Conservation (phyloP, 129 eudicot genomes). For the Tagetes patula region DNA sequence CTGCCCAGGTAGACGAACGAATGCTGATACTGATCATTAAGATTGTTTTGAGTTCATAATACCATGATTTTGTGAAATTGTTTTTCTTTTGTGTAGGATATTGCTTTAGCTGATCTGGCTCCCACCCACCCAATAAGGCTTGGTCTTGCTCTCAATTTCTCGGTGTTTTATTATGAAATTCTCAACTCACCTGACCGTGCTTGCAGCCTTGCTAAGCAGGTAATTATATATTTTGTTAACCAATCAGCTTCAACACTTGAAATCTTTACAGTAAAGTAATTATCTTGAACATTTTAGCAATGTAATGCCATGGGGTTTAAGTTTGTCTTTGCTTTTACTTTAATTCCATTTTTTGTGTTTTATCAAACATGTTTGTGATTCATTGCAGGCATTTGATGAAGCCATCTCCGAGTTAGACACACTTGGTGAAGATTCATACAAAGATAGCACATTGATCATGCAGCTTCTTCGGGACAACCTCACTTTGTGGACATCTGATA, state of each 20-base stretch:
- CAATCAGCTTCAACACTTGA: not conserved
- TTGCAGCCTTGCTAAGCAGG: constrained; percentile 37
- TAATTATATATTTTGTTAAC: not conserved
- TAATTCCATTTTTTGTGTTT: not conserved
- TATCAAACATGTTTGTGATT: not conserved
- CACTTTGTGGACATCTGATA: constrained; percentile 34
- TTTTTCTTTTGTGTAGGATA: constrained; percentile 11
- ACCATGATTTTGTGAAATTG: not conserved
- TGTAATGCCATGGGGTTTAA: not conserved
- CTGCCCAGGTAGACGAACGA: constrained; percentile 25
- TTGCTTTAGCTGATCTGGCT: constrained; percentile 30
- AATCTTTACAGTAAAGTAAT: not conserved
- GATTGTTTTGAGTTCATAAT: not conserved
- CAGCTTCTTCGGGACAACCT: constrained; percentile 64
- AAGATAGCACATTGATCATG: constrained; percentile 93
- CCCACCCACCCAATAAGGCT: constrained; percentile 35
- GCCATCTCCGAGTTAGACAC: constrained; percentile 91
- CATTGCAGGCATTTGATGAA: constrained; percentile 78
- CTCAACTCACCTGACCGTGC: constrained; percentile 33
- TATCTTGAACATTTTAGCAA: not conserved
- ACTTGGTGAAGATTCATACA: constrained; percentile 88
- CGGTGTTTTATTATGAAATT: constrained; percentile 32
- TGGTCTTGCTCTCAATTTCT: constrained; percentile 33
- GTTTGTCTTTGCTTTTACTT: not conserved
- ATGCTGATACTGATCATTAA: constrained; percentile 33